Base-by-base conservation (phyloP, 2,329 filamentous ascomycete species). In the Talaromyces funiculosus region DNA sequence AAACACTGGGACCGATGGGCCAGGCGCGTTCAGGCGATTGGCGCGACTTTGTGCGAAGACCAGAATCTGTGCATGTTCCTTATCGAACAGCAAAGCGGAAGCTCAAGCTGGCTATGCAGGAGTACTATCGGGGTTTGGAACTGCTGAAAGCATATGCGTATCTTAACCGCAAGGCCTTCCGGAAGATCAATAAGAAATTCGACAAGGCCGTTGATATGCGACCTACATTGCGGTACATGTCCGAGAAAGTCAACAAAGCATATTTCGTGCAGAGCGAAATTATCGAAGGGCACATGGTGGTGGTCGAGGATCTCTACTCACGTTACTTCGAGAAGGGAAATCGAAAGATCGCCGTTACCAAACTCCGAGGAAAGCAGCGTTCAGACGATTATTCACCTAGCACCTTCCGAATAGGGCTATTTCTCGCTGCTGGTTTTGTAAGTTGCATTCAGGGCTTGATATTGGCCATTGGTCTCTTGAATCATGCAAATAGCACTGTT, bases 111-210 rank as follows among this genome's bases (percentile, higher is more conserved):
- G 94, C 94, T 0, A 75, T 97, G 54, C 90, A 96, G 68, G 94
- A 97, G 72, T 96, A 92, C 72, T 97, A 99, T 72, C 88, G 93
- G 20, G 89, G 90, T 0, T 81, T 99, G 14, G 94, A 99, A 72
- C 79, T 97, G 49, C 82, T 99, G 62, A 97, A 97, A 76, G 90
- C 90, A 0, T 99, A 96, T 68, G 88, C 92, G 1, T 78, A 96
- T 22, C 81, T 97, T 14, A 99, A 99, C 73, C 85, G 91, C 53
- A 96, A 91, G 0, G 94, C 92, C 0, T 97, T 97, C 70, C 87
- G 92, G 33, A 99, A 99, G 74, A 91, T 99, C 71, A 97, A 96
- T 77, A 99, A 99, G 75, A 99, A 99, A 75, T 97, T 95, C 72
- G 92, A 97, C 80, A 99, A 97, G 77, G 86, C 89, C 2, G 86